A percentile compares a stretch with the other conserved stretches of the same genome.
Conservation (phyloP, 2,329 filamentous ascomycete species). For the Sphaerulina vaccinii region DNA sequence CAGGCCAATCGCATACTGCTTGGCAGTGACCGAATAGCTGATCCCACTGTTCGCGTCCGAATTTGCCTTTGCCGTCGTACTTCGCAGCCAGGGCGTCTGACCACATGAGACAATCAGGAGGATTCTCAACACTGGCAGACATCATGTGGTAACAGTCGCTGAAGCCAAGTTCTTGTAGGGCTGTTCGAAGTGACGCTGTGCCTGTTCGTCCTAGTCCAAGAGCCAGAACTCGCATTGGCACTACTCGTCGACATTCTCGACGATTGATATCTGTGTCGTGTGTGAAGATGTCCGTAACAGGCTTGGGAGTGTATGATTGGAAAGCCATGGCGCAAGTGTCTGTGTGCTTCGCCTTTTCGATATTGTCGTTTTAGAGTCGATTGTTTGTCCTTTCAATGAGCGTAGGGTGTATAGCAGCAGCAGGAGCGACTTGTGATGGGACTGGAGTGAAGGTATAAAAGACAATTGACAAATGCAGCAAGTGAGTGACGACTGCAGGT, state of each 20-base stretch:
- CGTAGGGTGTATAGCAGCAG: no score
- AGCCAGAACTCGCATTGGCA: constrained; percentile 71
- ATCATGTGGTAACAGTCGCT: constrained; percentile 73
- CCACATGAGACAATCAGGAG: constrained; percentile 67
- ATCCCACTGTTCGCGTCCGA: constrained; percentile 68
- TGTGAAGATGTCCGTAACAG: constrained; percentile 62
- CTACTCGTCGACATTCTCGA: constrained; percentile 61
- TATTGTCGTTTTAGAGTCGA: background rate
- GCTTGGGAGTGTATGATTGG: constrained; percentile 47
- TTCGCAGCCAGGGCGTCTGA: constrained; percentile 65
- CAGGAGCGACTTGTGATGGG: no score
- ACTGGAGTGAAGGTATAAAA: no score
- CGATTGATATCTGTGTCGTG: constrained; percentile 66
- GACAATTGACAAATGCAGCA: no score
- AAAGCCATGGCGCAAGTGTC: constrained; percentile 38
- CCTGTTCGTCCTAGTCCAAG: constrained; percentile 69
- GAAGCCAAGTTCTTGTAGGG: constrained; percentile 66
- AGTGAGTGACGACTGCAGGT: background rate
- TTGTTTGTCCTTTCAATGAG: no score
- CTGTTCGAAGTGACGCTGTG: constrained; percentile 66
- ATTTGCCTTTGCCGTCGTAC: constrained; percentile 60
- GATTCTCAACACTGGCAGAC: constrained; percentile 67
- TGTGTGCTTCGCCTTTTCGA: background rate
- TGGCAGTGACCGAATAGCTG: constrained; percentile 64
- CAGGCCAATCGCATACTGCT: constrained; percentile 69